A percentile compares a stretch with the other conserved stretches of the same genome.
phyloP scores from a whole-genome alignment of 2,329 filamentous ascomycete genomes.

The Lachnellula cervina region DNA sequence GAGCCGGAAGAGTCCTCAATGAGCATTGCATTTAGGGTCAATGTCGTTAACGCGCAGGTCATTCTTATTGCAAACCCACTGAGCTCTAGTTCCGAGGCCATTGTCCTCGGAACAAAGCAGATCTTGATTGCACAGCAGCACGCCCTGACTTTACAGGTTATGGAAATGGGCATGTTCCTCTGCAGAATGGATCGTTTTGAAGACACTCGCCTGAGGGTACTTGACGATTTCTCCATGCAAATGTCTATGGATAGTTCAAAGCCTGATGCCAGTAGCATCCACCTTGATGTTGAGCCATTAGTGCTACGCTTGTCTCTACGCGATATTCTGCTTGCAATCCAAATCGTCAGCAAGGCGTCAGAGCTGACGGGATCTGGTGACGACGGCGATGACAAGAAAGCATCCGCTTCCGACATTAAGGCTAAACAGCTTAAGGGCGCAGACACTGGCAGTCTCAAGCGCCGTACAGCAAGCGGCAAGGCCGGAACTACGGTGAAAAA shows the following conservation, averaged over 20 bases:
- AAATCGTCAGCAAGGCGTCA: conserved; percentile 86
- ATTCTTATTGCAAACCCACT: conserved; percentile 94
- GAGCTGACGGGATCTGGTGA: conserved; percentile 69
- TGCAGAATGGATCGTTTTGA: conserved; percentile 99
- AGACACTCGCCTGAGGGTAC: conserved; percentile 79
- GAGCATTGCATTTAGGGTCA: conserved; percentile 81
- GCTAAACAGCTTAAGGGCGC: conserved; percentile 43
- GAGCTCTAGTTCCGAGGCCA: conserved; percentile 85
- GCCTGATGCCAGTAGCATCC: conserved; percentile 67
- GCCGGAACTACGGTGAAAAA: conserved; percentile 49
- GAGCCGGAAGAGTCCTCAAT: conserved; percentile 44
- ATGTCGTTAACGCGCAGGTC: conserved; percentile 92
- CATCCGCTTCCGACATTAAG: conserved; percentile 46
- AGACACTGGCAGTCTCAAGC: conserved; percentile 39
- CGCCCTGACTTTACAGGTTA: conserved; percentile 87
- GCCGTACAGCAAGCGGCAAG: conserved; percentile 52
- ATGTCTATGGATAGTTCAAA: conserved; percentile 74
- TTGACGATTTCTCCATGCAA: conserved; percentile 93
- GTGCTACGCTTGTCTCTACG: conserved; percentile 85
- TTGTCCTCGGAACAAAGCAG: conserved; percentile 92
- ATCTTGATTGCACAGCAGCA: conserved; percentile 90
- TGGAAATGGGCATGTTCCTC: conserved; percentile 94
- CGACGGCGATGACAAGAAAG: conserved; percentile 39
- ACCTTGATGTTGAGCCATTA: conserved; percentile 83
- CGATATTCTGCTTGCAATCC: conserved; percentile 89